Percentiles rank a stretch among this genome's conserved stretches.
Conservation (phyloP, 2,329 filamentous ascomycete genomes). For the Lomentospora prolificans region DNA sequence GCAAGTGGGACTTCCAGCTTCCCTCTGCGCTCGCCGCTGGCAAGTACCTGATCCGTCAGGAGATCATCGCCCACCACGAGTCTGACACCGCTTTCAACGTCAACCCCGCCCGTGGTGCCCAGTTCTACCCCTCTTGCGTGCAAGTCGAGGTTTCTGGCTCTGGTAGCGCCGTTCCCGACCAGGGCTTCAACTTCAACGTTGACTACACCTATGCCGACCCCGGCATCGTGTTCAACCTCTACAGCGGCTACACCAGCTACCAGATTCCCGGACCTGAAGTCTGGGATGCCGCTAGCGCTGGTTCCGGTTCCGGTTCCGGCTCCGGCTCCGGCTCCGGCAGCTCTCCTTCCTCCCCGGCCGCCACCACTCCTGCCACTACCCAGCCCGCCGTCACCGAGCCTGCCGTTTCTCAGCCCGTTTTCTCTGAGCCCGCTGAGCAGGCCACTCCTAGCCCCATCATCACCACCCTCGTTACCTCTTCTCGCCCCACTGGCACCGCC, state of each 20-base stretch:
- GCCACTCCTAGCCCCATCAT: not conserved
- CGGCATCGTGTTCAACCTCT: slow-evolving; percentile 52
- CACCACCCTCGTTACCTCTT: not conserved
- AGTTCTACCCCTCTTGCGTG: slow-evolving; percentile 48
- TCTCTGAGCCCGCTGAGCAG: not conserved
- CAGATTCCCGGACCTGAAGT: slow-evolving; percentile 24
- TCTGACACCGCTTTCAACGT: slow-evolving; percentile 22
- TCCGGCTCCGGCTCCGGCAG: slow-evolving; percentile 8
- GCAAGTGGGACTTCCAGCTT: slow-evolving; percentile 37
- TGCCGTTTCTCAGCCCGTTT: not conserved
- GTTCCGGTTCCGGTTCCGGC: slow-evolving; percentile 7
- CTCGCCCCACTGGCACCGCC: not conserved
- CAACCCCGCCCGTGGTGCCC: slow-evolving; percentile 31
- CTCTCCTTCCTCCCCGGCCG: slow-evolving; percentile 10
- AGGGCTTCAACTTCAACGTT: slow-evolving; percentile 34
- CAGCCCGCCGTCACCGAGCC: slow-evolving; percentile 7
- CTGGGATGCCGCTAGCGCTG: slow-evolving; percentile 14
- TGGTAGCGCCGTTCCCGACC: slow-evolving; percentile 25
- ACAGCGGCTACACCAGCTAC: slow-evolving; percentile 25
- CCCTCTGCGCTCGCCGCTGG: slow-evolving; percentile 34
- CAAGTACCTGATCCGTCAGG: slow-evolving; percentile 44
- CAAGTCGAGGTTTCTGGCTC: slow-evolving; percentile 50
- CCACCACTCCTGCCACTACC: slow-evolving; percentile 5
- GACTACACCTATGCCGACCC: slow-evolving; percentile 49
- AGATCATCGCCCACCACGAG: slow-evolving; percentile 44